Base-by-base conservation (phyloP, 2,329 filamentous ascomycete genomes). In the Ascochyta pisi region DNA sequence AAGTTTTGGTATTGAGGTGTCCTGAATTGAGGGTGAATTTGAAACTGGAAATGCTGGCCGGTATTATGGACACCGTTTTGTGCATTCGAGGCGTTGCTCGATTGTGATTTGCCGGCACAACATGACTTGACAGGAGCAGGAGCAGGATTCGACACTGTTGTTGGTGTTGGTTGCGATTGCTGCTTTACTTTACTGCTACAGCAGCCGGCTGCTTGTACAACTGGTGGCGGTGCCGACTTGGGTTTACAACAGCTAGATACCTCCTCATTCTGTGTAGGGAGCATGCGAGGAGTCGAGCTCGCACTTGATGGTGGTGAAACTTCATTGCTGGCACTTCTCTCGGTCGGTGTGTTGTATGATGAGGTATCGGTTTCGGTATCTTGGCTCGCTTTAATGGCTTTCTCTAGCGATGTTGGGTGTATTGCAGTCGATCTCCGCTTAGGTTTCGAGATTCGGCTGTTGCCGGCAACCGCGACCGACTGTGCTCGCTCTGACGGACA, bases 201-300 rank as follows among this genome's bases (percentile, higher is more conserved):
- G 48, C 73, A 76, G 37, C 68, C 58, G 46, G 65, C 69, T 39
- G 33, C 44, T 29, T 65, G 51, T 46, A 50, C 57, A 16, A 62
- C 50, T 26, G 59, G 61, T 13, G 59, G 46, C 6, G 58, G 56
- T 5, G 52, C 42, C 9, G 60, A 54, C 42, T 73, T 73, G 3
- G 71, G 68, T 49, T 72, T 64, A 50, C 72, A 76, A 51, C 72
- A 76, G 42, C 65, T 68, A 3, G 73, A 73, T 5, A 58, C 43
- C 7, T 65, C 62, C 15, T 66, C 67, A 45, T 64, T 68, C 12
- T 67, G 67, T 6, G 64, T 60, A 13, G 72, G 69, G 1, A 62
- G 58, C 23, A 76, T 49, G 13, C 70, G 71, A 34, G 73, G 73
- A 12, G 73, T 76, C n/a, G 73, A 76, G 53, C 73, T 75, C 26